These are phyloP conservation scores for Stagonosporopsis cucurbitacearum DNA, from an alignment of 2,329 filamentous ascomycete species.

Conservation along the genomic window DNA sequence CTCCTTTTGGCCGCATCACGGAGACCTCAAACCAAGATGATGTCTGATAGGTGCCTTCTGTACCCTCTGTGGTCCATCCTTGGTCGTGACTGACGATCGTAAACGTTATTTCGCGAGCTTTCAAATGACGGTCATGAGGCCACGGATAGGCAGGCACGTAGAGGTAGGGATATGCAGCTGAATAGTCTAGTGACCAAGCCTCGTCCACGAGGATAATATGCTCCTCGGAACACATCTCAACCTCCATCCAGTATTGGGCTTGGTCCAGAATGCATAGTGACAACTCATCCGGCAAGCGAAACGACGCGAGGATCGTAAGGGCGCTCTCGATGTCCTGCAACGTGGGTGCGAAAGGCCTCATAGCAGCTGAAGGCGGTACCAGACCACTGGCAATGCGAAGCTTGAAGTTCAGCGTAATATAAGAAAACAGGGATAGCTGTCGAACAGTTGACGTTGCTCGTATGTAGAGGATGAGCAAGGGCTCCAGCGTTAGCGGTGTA, in stretches of 20 bases:
- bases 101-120: conserved; percentile 26
- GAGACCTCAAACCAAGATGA: conserved; percentile 34
- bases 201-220: conserved; percentile 10
- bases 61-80: conserved; percentile 27
- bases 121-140: conserved; percentile 4
- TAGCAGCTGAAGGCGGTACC: not conserved
- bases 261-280: conserved; percentile 23
- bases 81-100: conserved; percentile 31
- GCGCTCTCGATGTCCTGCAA: conserved; percentile 2
- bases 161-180: conserved; percentile 14
- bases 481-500: conserved; percentile 6
- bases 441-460: conserved; percentile 9
- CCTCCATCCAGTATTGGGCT: conserved; percentile 24
- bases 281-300: conserved; percentile 24
- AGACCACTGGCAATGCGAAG: not conserved
- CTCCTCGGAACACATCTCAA: not conserved
- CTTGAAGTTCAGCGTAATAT: not conserved
- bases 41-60: conserved; percentile 19
- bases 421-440: not conserved
- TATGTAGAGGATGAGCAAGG: not conserved
- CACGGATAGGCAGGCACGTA: conserved; percentile 1
- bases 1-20: conserved; percentile 4
- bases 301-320: conserved; percentile 12
- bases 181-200: conserved; percentile 12
- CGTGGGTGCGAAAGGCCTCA: conserved; percentile 4